phyloP scores from a whole-genome alignment of 202 grass and related monocot species.

The Musa balbisiana region DNA sequence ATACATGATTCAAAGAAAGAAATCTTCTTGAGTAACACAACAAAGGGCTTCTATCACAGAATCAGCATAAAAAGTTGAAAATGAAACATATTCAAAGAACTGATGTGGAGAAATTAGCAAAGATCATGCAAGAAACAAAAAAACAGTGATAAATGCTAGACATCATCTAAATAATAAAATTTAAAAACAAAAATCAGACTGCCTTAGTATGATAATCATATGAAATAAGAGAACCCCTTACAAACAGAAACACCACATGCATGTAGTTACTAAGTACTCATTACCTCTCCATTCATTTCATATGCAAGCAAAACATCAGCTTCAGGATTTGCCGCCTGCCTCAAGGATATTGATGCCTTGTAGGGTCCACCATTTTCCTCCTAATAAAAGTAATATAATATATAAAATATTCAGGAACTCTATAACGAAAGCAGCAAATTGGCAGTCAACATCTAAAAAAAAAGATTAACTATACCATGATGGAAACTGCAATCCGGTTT shows the following conservation, averaged over 20 bases:
- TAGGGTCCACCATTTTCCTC: slow-evolving; percentile 97
- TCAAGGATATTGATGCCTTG: slow-evolving; percentile 88
- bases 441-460: neutral
- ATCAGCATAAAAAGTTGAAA: neutral
- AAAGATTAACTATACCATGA: neutral
- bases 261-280: neutral
- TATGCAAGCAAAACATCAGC: slow-evolving; percentile 97
- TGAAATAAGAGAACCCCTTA: slow-evolving; percentile 1
- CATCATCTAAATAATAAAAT: neutral
- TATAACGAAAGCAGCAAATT: neutral
- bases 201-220: neutral
- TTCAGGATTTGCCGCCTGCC: slow-evolving; percentile 79
- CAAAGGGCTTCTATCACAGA: neutral
- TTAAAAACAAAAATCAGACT: neutral
- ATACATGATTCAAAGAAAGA: neutral
- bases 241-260: slow-evolving; percentile 9
- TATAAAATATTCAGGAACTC: slow-evolving; percentile 9
- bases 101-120: neutral
- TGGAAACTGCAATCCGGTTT: neutral
- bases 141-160: neutral
- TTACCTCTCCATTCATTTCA: slow-evolving; percentile 99
- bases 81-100: neutral
- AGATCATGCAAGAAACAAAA: neutral
- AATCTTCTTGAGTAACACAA: neutral
- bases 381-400: slow-evolving; percentile 31